Base-by-base conservation (phyloP, 2,329 filamentous ascomycete species). In the Aureobasidium vineae region DNA sequence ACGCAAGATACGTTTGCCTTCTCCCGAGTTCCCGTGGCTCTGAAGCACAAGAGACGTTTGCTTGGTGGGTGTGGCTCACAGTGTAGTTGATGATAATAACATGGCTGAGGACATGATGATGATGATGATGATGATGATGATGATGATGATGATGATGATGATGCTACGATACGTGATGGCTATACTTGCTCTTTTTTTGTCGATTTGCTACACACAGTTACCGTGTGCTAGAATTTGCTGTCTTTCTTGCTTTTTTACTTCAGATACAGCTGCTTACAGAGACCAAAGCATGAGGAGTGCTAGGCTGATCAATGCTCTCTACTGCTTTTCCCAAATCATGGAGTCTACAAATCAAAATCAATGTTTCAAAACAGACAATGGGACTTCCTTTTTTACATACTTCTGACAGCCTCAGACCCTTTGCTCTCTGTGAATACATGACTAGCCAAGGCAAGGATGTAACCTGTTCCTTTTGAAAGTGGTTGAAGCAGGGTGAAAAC, bases 11-110 rank as follows among this genome's bases (percentile, higher is more conserved):
- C 21, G 33, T 31, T 28, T 28, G n/a, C 49, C 49, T 26, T 64
- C 61, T 33, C 19, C n/a, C 26, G 61, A 64, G 21, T 54, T 64
- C 10, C 61, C 61, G 13, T 64, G 61, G 61, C 11, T 28, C 13
- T 53, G 31, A 56, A 56, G 23, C 5, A 10, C 21, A 36, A n/a
- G 15, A 23, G 36, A 15, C 5, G 13, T 7, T 19, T 10, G 19
- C 8, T n/a, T 31, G 5, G 15, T 16, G 21, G 15, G 36, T 41
- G n/a, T n/a, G n/a, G n/a, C n/a, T n/a, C n/a, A n/a, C n/a, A 15
- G 13, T 11, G 11, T 10, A 23, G 31, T 36, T 36, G 8, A 23
- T 5, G 7, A 23, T 1, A 33, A 33, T 16, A 28, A 33, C 28
- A 38, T 54, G 21, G 21, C 53, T 6, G 23, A 10, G 16, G 21